Conservation (phyloP, 2,329 filamentous ascomycete genomes). For the Camptophora hylomeconis region DNA sequence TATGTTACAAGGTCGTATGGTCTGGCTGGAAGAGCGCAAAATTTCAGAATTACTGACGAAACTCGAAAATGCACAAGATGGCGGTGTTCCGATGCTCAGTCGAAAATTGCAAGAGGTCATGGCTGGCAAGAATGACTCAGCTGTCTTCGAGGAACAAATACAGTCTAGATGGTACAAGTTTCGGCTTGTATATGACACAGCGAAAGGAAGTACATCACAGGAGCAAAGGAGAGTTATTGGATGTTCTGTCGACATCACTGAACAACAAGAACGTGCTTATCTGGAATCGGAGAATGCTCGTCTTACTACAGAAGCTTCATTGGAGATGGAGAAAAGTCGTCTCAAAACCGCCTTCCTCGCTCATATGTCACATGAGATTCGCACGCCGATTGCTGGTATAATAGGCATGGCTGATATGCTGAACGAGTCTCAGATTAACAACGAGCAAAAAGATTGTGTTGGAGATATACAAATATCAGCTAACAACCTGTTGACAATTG, state of each 20-base stretch:
- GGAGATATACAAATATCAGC: slow-evolving; percentile 48
- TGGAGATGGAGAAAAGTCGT: slow-evolving; percentile 1
- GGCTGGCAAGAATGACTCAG: background rate
- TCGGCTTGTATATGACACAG: background rate
- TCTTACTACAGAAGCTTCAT: background rate
- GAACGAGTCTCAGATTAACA: slow-evolving; percentile 38
- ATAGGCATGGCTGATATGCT: slow-evolving; percentile 46
- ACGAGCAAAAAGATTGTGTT: slow-evolving; percentile 43
- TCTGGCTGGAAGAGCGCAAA: background rate
- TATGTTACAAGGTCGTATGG: background rate
- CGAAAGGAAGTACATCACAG: background rate
- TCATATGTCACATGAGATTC: slow-evolving; percentile 53
- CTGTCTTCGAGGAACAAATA: background rate
- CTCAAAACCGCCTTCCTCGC: slow-evolving; percentile 47
- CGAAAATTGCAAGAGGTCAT: background rate
- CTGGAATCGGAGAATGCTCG: slow-evolving; percentile 1
- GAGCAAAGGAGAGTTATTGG: background rate
- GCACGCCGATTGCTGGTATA: slow-evolving; percentile 53
- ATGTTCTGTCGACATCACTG: slow-evolving; percentile 1
- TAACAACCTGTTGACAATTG: slow-evolving; percentile 44
- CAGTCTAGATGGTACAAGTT: slow-evolving; percentile 1
- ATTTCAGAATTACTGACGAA: background rate
- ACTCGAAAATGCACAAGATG: background rate
- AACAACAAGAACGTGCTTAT: background rate
- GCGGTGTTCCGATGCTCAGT: background rate